Percentiles rank a stretch among this genome's conserved stretches.
These are phyloP conservation scores for Bauhinia variegata DNA, from an alignment of 306 rosid species.

Conservation along the genomic window DNA sequence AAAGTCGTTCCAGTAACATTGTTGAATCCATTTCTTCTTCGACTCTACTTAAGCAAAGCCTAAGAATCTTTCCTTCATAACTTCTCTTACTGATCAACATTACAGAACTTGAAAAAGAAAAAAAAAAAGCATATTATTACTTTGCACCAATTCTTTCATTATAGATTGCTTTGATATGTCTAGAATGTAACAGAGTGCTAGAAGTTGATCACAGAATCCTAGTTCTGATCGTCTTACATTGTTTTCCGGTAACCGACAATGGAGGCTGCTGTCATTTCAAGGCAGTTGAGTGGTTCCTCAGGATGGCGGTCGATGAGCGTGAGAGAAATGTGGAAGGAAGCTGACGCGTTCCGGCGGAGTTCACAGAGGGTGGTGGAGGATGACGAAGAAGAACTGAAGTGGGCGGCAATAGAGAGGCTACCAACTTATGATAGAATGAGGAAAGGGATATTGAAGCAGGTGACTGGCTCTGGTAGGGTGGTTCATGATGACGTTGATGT, in stretches of 20 bases:
- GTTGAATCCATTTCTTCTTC: too few relatives aligned
- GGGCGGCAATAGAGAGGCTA: constrained; percentile 76
- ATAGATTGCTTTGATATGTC: too few relatives aligned
- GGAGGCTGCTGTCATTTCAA: constrained; percentile 49
- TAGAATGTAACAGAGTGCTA: too few relatives aligned
- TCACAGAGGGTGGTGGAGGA: constrained; percentile 37
- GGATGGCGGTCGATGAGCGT: constrained; percentile 60
- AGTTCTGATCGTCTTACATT: too few relatives aligned
- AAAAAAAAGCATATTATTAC: too few relatives aligned
- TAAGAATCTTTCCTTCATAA: too few relatives aligned
- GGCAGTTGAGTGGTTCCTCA: constrained; percentile 51
- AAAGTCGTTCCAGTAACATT: too few relatives aligned
- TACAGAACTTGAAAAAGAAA: too few relatives aligned
- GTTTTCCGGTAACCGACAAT: background rate
- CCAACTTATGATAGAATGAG: constrained; percentile 67
- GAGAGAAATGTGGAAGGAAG: constrained; percentile 61
- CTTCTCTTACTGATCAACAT: too few relatives aligned
- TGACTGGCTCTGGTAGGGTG: constrained; percentile 46
- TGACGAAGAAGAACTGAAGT: constrained; percentile 65
- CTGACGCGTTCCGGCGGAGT: constrained; percentile 50
- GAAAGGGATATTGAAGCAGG: constrained; percentile 57
- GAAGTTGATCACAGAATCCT: too few relatives aligned
- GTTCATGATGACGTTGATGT: constrained; percentile 51
- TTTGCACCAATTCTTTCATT: too few relatives aligned
- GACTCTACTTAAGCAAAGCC: too few relatives aligned